Base-by-base conservation (phyloP, 2,329 filamentous ascomycete genomes). In the Ophiostoma angusticollis region DNA sequence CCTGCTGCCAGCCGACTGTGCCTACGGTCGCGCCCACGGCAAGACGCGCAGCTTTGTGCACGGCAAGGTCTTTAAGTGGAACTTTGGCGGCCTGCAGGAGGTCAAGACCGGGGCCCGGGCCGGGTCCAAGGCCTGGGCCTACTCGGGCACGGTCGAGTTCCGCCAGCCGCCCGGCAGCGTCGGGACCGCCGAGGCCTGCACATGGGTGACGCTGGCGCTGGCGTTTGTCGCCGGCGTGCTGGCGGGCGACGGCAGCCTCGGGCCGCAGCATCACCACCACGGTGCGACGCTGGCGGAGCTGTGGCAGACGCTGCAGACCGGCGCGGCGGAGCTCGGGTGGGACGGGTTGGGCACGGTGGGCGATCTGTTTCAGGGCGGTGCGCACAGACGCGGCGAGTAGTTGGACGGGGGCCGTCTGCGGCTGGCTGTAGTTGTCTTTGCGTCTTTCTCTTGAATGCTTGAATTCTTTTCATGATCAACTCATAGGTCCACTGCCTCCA, bases 21-120 rank as follows among this genome's bases (percentile, higher is more conserved):
- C 52, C 2, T 55, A 54, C 34, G 59, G 57, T 17, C 47, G 46
- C 1, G 50, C 53, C 6, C 49, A 55, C 16, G 53, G 56, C 9
- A 49, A 48, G 40, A 52, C 50, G 32, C 43, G 49, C 27, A 53
- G 59, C 38, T 61, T 60, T 42, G 48, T 62, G 17, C 52, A 57
- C 30, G 58, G 58, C 11, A 60, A 60, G 39, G 54, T 58, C 22
- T 62, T 58, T 47, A 62, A 61, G 51, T 62, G 59, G 59, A 54
- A 61, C 35, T 55, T 61, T 37, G 48, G 53, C 0, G 51, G 53
- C 2, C 34, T 40, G 17, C 28, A n/a, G 29, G 16, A 8, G 16
- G 29, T 8, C n/a, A 41, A 17, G 17, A 21, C 17, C 28, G 19
- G n/a, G n/a, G n/a, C n/a, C n/a, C n/a, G n/a, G n/a, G 14, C 6